Percentiles rank a stretch among this genome's conserved stretches.
Evolutionary conservation across 208 protist species (phyloP).

Genomic region (Wallacemonas sp.): DNA sequence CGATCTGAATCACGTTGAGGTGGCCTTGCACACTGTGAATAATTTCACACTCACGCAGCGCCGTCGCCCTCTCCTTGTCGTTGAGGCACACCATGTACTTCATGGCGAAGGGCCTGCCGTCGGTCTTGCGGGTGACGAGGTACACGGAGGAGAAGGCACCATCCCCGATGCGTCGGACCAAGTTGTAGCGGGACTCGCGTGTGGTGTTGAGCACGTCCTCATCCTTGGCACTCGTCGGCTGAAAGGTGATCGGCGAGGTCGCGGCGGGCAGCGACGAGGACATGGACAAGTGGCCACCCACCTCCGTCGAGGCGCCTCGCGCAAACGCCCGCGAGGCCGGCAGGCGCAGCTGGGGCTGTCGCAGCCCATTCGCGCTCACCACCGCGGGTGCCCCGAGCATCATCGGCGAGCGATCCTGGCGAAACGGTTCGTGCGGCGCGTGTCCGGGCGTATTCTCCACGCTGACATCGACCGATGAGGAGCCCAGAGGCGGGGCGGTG

Average conservation of each 20-base stretch:
- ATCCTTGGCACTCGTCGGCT: conserved; percentile 40
- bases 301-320: no score
- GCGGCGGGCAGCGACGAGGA: background rate
- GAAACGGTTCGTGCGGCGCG: background rate
- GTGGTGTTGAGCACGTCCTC: conserved; percentile 45
- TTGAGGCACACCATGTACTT: conserved; percentile 49
- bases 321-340: background rate
- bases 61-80: conserved; percentile 36
- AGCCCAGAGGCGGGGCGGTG: background rate
- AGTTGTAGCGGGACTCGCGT: conserved; percentile 42
- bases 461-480: background rate
- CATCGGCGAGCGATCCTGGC: background rate
- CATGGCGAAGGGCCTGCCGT: conserved; percentile 27
- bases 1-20: conserved; percentile 50
- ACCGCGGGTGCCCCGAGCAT: background rate
- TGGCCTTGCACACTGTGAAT: conserved; percentile 56
- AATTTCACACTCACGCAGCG: conserved; percentile 52
- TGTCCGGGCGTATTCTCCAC: conserved; percentile 5
- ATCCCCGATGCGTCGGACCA: conserved; percentile 40
- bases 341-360: background rate
- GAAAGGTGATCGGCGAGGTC: conserved; percentile 18
- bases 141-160: conserved; percentile 54
- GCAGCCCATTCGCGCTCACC: background rate
- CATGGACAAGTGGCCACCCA: no score
- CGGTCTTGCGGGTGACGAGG: conserved; percentile 26